A percentile compares a stretch with the other conserved stretches of the same genome.
Evolutionary conservation across 495 filamentous ascomycete genomes (phyloP).

Genomic region (Hypoxylon perforatum): DNA sequence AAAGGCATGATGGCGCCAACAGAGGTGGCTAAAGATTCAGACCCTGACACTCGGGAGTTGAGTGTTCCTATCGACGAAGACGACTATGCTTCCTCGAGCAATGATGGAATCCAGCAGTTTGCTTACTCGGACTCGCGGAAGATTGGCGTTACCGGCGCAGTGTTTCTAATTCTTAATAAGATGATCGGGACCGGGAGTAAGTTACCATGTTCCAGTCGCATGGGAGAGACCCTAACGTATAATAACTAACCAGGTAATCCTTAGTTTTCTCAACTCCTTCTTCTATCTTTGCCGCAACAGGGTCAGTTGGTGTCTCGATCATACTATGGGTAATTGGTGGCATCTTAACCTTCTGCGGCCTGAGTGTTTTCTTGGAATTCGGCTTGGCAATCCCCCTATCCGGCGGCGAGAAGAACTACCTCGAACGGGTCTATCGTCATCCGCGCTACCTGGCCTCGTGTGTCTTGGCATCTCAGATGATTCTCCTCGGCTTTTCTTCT

Average conservation of each 20-base stretch:
- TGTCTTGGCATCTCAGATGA: slow-evolving; percentile 69
- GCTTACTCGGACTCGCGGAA: slow-evolving; percentile 56
- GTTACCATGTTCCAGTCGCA: slow-evolving; percentile 18
- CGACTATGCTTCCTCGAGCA: slow-evolving; percentile 37
- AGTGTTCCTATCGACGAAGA: slow-evolving; percentile 26
- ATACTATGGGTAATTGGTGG: slow-evolving; percentile 54
- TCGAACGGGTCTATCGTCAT: slow-evolving; percentile 72
- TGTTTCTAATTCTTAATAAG: slow-evolving; percentile 67
- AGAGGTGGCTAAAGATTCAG: slow-evolving; percentile 29
- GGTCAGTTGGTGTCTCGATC: slow-evolving; percentile 55
- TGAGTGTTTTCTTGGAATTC: slow-evolving; percentile 63
- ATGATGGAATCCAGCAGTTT: slow-evolving; percentile 55
- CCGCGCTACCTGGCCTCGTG: slow-evolving; percentile 74
- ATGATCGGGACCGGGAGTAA: slow-evolving; percentile 68
- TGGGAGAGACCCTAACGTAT: neutral
- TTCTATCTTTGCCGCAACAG: slow-evolving; percentile 58
- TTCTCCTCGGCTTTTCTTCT: slow-evolving; percentile 65
- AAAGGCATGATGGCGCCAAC: slow-evolving; percentile 24
- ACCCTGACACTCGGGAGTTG: slow-evolving; percentile 30
- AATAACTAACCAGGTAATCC: slow-evolving; percentile 10
- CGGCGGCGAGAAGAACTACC: slow-evolving; percentile 73
- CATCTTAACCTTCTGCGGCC: slow-evolving; percentile 53
- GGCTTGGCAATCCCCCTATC: slow-evolving; percentile 63
- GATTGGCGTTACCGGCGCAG: slow-evolving; percentile 62
- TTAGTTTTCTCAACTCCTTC: slow-evolving; percentile 64